These are phyloP conservation scores for Tricholoma matsutake DNA, from an alignment of 768 basidiomycete species.

Conservation along the genomic window DNA sequence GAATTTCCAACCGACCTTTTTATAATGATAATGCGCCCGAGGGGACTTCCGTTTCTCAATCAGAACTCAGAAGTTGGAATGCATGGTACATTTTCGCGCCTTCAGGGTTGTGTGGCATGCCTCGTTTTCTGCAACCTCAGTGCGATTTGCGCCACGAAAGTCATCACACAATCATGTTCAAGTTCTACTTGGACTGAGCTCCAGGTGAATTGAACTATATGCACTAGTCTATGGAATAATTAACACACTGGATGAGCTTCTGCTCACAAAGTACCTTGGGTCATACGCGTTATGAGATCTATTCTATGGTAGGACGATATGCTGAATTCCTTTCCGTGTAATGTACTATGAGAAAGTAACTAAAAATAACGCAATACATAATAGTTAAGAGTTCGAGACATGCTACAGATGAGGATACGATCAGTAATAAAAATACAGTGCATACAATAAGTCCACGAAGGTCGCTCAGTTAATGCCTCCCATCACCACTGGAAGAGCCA, in stretches of 20 bases:
- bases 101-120: not conserved
- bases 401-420: not conserved
- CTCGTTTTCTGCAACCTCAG: too few species aligned
- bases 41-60: not conserved
- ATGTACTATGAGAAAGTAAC: not conserved
- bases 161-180: too few species aligned
- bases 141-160: too few species aligned
- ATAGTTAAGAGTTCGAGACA: not conserved
- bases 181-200: too few species aligned
- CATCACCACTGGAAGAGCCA: conserved; percentile 55
- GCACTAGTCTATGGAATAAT: not conserved
- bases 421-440: conserved; percentile 1
- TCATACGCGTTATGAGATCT: not conserved
- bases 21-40: not conserved
- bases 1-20: not conserved
- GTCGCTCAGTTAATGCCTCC: conserved; percentile 31
- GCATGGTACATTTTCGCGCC: not conserved
- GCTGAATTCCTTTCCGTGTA: too few species aligned
- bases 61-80: not conserved
- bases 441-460: not conserved
- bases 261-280: not conserved
- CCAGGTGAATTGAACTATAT: too few species aligned
- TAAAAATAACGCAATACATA: conserved; percentile 2
- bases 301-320: not conserved
- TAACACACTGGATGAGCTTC: too few species aligned